Conservation (phyloP, 1,139 yeast genomes). For the Scheffersomyces insectosa region DNA sequence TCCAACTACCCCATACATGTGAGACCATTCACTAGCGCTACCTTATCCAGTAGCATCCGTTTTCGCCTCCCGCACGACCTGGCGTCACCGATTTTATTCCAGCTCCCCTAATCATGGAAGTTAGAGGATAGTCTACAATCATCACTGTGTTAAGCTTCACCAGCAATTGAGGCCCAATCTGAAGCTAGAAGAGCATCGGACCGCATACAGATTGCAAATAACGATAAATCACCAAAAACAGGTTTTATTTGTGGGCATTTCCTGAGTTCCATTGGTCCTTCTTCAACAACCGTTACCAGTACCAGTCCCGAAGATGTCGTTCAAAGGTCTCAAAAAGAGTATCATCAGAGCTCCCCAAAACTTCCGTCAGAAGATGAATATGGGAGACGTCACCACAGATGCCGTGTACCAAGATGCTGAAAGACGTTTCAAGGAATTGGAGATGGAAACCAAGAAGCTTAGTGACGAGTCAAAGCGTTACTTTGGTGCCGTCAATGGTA, state of each 20-base stretch:
- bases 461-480: slow-evolving; percentile 90
- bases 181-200: too few relatives aligned
- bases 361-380: slow-evolving; percentile 74
- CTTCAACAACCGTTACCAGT: slow-evolving; percentile 4
- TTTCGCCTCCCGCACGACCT: too few relatives aligned
- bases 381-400: slow-evolving; percentile 84
- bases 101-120: too few relatives aligned
- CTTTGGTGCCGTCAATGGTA: slow-evolving; percentile 87
- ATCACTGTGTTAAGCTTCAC: too few relatives aligned
- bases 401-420: slow-evolving; percentile 94
- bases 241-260: slow-evolving; percentile 1
- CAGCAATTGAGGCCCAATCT: too few relatives aligned
- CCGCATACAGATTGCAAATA: too few relatives aligned
- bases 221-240: background rate
- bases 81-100: too few relatives aligned
- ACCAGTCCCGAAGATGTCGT: slow-evolving; percentile 58
- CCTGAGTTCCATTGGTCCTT: background rate
- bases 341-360: slow-evolving; percentile 83
- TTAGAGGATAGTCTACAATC: too few relatives aligned
- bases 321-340: slow-evolving; percentile 90
- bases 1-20: too few relatives aligned
- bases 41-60: too few relatives aligned
- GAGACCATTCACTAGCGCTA: too few relatives aligned
- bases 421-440: slow-evolving; percentile 90
- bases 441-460: slow-evolving; percentile 82